These are phyloP conservation scores for Delphinella strobiligena DNA, from an alignment of 2,329 filamentous ascomycete species.

Conservation along the genomic window DNA sequence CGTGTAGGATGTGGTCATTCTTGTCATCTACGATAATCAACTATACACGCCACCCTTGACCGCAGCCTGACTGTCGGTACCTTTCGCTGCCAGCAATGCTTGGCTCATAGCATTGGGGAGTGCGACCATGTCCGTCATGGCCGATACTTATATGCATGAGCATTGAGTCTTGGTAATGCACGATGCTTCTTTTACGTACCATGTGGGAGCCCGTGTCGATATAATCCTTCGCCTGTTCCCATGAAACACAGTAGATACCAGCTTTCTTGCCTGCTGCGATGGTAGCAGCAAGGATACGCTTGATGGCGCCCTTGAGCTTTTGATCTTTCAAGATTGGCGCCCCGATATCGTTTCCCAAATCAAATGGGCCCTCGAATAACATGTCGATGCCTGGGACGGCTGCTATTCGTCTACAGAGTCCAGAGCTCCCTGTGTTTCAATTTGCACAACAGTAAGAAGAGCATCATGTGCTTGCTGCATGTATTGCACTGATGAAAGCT, in stretches of 20 bases:
- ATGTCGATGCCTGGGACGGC: constrained; percentile 41
- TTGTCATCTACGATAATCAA: no score
- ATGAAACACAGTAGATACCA: constrained; percentile 43
- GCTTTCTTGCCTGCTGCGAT: constrained; percentile 40
- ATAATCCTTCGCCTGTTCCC: constrained; percentile 39
- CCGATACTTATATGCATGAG: no score
- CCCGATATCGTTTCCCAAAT: constrained; percentile 46
- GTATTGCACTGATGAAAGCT: constrained; percentile 34
- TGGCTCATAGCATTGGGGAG: constrained; percentile 17
- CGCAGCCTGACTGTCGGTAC: no score
- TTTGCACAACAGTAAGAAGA: constrained; percentile 38
- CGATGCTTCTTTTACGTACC: no score
- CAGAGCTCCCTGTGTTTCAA: constrained; percentile 32
- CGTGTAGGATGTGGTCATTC: no score
- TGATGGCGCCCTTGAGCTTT: constrained; percentile 40
- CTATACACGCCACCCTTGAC: no score
- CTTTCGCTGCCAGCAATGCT: no score
- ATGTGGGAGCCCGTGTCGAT: constrained; percentile 44
- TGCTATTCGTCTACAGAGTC: constrained; percentile 36
- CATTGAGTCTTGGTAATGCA: no score
- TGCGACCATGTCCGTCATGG: constrained; percentile 19
- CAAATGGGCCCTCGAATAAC: constrained; percentile 43
- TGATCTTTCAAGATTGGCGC: constrained; percentile 36
- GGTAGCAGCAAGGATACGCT: constrained; percentile 38
- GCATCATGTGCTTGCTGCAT: constrained; percentile 43